phyloP scores from a whole-genome alignment of 2,329 filamentous ascomycete genomes.

The Basipetospora chlamydospora region DNA sequence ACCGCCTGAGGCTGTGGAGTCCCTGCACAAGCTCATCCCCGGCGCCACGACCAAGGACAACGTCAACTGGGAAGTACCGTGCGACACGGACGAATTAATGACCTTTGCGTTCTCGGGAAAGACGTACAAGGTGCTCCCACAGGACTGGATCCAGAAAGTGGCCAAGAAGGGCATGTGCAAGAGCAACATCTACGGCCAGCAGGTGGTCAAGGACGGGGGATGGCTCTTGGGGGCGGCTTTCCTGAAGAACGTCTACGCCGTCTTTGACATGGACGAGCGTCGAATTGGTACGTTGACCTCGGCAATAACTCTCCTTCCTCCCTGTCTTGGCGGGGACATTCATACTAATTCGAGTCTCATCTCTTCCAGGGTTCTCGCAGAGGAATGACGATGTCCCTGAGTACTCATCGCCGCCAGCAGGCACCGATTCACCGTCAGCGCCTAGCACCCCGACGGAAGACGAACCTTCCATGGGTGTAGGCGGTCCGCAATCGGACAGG shows the following conservation, averaged over 20 bases:
- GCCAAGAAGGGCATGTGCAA: conserved; percentile 33
- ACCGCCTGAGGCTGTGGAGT: conserved; percentile 48
- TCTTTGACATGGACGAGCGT: conserved; percentile 62
- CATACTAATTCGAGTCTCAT: not conserved
- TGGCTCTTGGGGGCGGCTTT: conserved; percentile 84
- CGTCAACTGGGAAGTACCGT: conserved; percentile 58
- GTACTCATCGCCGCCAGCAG: too few species aligned
- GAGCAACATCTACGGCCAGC: conserved; percentile 61
- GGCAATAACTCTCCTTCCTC: too few species aligned
- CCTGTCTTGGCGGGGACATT: not conserved
- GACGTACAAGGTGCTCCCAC: conserved; percentile 49
- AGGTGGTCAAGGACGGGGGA: conserved; percentile 42
- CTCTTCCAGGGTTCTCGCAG: too few species aligned
- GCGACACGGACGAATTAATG: conserved; percentile 45
- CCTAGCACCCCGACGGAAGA: not conserved
- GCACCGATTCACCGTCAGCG: too few species aligned
- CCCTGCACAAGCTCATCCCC: conserved; percentile 53
- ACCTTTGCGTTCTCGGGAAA: conserved; percentile 54
- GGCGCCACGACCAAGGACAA: conserved; percentile 39
- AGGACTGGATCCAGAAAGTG: conserved; percentile 52
- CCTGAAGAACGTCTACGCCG: conserved; percentile 76
- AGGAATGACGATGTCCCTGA: too few species aligned
- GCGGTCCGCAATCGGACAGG: not conserved
- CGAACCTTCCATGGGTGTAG: not conserved
- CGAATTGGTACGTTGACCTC: conserved; percentile 48